Percentiles rank a stretch among this genome's conserved stretches.
phyloP scores from a whole-genome alignment of 2,329 filamentous ascomycete species.

The Apiospora malaysiana region DNA sequence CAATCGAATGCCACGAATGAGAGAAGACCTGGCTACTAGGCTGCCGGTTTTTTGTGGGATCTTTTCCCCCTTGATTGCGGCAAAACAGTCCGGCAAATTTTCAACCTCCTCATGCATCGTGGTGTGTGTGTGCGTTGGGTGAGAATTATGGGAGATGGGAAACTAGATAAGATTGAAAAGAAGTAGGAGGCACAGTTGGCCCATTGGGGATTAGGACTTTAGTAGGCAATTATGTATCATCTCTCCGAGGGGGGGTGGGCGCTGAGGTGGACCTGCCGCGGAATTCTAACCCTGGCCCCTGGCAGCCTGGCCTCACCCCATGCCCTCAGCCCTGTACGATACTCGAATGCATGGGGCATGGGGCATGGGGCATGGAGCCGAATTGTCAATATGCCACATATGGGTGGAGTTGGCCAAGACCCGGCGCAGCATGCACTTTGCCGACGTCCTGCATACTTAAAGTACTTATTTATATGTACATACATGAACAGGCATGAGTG shows the following conservation, averaged over 20 bases:
- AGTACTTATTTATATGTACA: no score
- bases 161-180: background rate
- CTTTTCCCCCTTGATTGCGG: background rate
- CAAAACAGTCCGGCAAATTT: background rate
- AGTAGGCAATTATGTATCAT: background rate
- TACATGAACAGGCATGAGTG: no score
- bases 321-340: no score
- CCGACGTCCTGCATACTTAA: no score
- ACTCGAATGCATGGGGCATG: no score
- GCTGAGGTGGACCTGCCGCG: background rate
- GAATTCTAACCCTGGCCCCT: no score
- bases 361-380: no score
- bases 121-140: no score
- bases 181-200: background rate
- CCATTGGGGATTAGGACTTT: background rate
- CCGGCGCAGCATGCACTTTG: no score
- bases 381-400: no score
- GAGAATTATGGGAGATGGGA: background rate
- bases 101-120: background rate
- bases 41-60: background rate
- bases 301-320: no score
- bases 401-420: no score
- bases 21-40: background rate
- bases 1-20: slow-evolving; percentile 11
- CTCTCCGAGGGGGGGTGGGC: background rate